Base-by-base conservation (phyloP, 2,329 filamentous ascomycete genomes). In the Clathrospora elynae region DNA sequence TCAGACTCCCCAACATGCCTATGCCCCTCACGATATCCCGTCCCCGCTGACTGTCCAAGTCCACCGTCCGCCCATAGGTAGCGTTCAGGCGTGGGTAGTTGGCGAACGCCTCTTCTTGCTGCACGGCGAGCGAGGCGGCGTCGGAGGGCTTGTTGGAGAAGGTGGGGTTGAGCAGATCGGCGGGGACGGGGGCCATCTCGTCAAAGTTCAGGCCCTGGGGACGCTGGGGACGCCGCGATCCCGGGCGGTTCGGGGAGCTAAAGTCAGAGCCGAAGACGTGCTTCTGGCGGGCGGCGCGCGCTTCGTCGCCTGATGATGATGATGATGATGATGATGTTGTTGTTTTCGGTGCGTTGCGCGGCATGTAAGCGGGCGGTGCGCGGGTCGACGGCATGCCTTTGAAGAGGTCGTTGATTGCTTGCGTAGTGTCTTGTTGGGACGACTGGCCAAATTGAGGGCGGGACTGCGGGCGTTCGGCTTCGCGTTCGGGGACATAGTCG, bases 11-110 rank as follows among this genome's bases (percentile, higher is more conserved):
- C 51, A 84, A 51, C 50, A 62, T 67, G 28, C 67, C 61, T 52
- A 81, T 73, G 0, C 75, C 77, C 22, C 71, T 53, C 4, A 72
- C 75, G n/a, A 78, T 57, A 64, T 79, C 77, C n/a, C 73, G 61
- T 0, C 72, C 66, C 3, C 57, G 50, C 4, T 12, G 42, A 2
- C 32, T 19, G 37, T 66, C 58, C 31, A 78, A 59, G 4, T 67
- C 57, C 9, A 77, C 59, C 1, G 64, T 69, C 20, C 74, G 64
- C 4, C 75, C 75, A 9, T 71, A 65, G 5, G 57, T 63, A 3
- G 73, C 64, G 25, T 70, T 66, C 31, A 77, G 53, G 9, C 66
- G 57, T 6, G 66, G 66, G 36, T 60, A 68, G 23, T 51, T 53
- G 9, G 49, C 51, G 12, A 60, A 57, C 1, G 55, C 53, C n/a